phyloP scores from a whole-genome alignment of 257 asterid species.

The Petrea volubilis region DNA sequence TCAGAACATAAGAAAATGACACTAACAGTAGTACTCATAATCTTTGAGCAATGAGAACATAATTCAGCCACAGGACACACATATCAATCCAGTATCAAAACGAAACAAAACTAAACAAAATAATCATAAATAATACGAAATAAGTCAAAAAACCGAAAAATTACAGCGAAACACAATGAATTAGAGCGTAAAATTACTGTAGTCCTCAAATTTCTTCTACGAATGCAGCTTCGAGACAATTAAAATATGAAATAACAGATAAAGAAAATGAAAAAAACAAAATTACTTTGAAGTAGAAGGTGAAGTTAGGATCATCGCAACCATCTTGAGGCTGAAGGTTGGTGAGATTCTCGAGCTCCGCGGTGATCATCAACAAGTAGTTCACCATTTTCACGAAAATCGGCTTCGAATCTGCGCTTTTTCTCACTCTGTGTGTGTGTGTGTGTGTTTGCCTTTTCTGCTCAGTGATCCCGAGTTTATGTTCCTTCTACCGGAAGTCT shows the following conservation, averaged over 20 bases:
- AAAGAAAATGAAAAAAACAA: not conserved
- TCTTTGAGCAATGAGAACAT: too few relatives aligned
- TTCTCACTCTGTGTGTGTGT: slow-evolving; percentile 23
- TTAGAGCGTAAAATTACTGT: not conserved
- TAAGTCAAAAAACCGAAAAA: not conserved
- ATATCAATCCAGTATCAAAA: too few relatives aligned
- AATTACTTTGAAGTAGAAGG: slow-evolving; percentile 65
- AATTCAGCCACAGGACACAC: too few relatives aligned
- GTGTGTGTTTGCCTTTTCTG: not conserved
- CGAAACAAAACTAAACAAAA: not conserved
- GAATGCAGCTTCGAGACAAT: not conserved
- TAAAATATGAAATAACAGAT: not conserved
- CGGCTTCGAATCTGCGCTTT: slow-evolving; percentile 19
- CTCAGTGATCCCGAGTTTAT: not conserved
- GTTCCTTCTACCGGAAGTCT: not conserved
- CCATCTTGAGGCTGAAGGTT: slow-evolving; percentile 85
- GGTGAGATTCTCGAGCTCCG: slow-evolving; percentile 80
- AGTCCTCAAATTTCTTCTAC: not conserved
- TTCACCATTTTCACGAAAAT: slow-evolving; percentile 59
- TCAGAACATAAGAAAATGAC: not conserved
- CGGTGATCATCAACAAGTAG: slow-evolving; percentile 60
- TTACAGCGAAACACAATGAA: not conserved
- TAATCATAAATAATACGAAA: too few relatives aligned
- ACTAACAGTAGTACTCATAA: too few relatives aligned
- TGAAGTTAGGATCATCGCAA: slow-evolving; percentile 66